Evolutionary conservation across 148 eudicot species (phyloP).

Genomic region (Fagopyrum esculentum): DNA sequence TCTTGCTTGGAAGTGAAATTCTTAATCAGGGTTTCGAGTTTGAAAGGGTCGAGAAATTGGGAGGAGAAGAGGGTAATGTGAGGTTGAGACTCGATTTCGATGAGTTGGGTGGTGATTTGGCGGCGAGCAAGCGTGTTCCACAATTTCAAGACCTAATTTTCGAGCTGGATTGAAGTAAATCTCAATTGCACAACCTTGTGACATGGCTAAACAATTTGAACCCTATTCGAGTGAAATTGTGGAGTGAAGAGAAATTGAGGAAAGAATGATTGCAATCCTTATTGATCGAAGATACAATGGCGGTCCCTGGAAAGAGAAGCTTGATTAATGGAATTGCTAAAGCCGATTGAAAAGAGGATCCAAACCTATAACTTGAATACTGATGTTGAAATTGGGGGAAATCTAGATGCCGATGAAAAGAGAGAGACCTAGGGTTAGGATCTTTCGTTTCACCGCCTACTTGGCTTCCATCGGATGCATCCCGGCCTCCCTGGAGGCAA

Average conservation of each 20-base stretch:
- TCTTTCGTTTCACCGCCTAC: neutral
- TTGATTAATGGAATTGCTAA: too few species aligned
- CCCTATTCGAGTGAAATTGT: neutral
- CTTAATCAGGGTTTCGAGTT: conserved; percentile 44
- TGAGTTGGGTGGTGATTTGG: conserved; percentile 36
- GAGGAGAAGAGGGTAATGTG: conserved; percentile 73
- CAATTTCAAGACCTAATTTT: conserved; percentile 74
- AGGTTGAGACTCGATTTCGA: conserved; percentile 60
- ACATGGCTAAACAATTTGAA: conserved; percentile 26
- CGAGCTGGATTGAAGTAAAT: conserved; percentile 89
- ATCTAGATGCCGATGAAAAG: too few species aligned
- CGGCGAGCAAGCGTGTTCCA: conserved; percentile 83
- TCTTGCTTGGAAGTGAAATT: conserved; percentile 53
- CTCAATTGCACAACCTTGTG: conserved; percentile 76
- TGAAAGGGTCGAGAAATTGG: conserved; percentile 16
- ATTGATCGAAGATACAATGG: neutral
- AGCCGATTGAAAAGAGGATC: too few species aligned
- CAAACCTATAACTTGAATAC: too few species aligned
- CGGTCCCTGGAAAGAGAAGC: neutral
- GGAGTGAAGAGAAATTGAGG: neutral
- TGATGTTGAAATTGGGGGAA: too few species aligned
- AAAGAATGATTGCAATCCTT: neutral
- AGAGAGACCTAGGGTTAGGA: too few species aligned
- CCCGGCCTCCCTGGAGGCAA: too few species aligned
- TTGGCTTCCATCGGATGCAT: too few species aligned